Evolutionary conservation across 129 eudicot genomes (phyloP).

Genomic region (Kitagawia praeruptora): DNA sequence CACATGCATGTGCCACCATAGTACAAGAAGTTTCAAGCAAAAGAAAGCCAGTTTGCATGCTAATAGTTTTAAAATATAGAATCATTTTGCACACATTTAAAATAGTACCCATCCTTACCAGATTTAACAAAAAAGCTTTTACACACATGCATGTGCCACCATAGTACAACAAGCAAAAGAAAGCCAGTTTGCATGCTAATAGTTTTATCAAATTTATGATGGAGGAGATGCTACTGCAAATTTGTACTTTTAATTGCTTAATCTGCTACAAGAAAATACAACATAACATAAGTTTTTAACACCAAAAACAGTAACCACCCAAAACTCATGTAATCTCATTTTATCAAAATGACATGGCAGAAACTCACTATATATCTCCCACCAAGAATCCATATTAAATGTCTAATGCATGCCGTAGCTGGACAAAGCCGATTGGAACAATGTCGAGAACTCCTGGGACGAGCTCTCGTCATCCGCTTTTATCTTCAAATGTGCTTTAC

Average conservation of each 20-base stretch:
- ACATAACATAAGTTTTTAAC: neutral
- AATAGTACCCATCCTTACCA: neutral
- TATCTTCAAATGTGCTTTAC: conserved; percentile 77
- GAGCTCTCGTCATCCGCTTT: conserved; percentile 77
- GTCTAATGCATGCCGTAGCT: conserved; percentile 33
- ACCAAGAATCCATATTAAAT: neutral
- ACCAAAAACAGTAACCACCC: neutral
- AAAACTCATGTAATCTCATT: neutral
- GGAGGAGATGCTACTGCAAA: neutral
- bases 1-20: too few species aligned
- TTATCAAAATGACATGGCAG: neutral
- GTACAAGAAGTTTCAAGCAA: too few species aligned
- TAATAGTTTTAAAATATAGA: too few species aligned
- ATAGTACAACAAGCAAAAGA: neutral
- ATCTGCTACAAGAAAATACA: neutral
- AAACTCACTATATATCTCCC: neutral
- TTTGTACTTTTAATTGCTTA: neutral
- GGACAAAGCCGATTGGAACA: conserved; percentile 75
- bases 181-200: neutral
- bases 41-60: too few species aligned
- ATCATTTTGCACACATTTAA: too few species aligned
- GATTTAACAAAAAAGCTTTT: neutral
- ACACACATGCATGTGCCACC: neutral
- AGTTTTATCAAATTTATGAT: neutral
- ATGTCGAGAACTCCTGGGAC: conserved; percentile 48